These are phyloP conservation scores for Blastomyces gilchristii DNA, from an alignment of 2,329 filamentous ascomycete genomes.

Conservation along the genomic window DNA sequence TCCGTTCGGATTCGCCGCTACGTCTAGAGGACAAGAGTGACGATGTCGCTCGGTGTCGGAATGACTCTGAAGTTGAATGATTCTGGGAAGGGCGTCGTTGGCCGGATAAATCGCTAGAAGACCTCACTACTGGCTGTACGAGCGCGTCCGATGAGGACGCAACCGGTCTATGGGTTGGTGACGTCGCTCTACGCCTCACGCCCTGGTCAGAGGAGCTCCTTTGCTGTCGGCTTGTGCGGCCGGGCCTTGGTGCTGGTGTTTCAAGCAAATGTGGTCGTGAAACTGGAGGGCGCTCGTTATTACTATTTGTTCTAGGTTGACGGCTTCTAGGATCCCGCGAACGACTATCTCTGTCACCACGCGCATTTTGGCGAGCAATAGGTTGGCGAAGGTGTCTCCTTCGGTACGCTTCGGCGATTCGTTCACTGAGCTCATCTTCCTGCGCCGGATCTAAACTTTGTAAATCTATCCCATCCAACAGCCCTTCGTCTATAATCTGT, in stretches of 20 bases:
- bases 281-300: constrained; percentile 14
- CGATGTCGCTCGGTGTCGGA: constrained; percentile 2
- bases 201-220: constrained; percentile 22
- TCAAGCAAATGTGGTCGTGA: constrained; percentile 19
- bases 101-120: constrained; percentile 53
- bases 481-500: constrained; percentile 77
- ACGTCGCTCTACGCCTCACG: constrained; percentile 18
- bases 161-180: constrained; percentile 24
- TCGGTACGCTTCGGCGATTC: constrained; percentile 80
- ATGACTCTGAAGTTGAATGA: neutral
- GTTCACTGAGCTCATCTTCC: constrained; percentile 81
- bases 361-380: constrained; percentile 1
- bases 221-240: constrained; percentile 11
- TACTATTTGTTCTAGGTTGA: constrained; percentile 4
- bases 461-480: constrained; percentile 79
- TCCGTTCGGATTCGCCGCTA: constrained; percentile 2
- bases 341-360: neutral
- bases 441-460: constrained; percentile 74
- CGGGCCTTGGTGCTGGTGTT: constrained; percentile 11
- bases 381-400: constrained; percentile 48
- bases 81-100: constrained; percentile 16
- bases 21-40: neutral
- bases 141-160: constrained; percentile 20
- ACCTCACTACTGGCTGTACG: constrained; percentile 43
- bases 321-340: neutral